phyloP scores from a whole-genome alignment of 345 rosid species.

The Bretschneidera sinensis region DNA sequence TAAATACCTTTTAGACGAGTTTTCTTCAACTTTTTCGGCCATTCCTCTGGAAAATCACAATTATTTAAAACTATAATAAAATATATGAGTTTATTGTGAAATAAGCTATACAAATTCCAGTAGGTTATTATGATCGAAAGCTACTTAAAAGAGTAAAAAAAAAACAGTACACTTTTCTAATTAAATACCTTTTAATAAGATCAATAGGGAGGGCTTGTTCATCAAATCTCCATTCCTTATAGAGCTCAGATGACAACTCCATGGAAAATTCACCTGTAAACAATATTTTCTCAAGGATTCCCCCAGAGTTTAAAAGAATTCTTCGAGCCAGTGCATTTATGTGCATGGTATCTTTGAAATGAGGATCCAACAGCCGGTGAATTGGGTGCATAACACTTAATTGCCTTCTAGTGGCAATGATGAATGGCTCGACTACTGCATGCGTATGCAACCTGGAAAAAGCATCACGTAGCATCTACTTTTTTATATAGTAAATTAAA shows the following conservation, averaged over 20 bases:
- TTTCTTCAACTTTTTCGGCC: too few species aligned
- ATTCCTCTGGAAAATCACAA: too few species aligned
- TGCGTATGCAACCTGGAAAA: constrained; percentile 61
- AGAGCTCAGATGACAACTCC: constrained; percentile 51
- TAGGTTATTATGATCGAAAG: too few species aligned
- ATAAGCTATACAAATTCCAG: too few species aligned
- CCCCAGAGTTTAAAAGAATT: constrained; percentile 48
- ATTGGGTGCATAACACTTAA: constrained; percentile 62
- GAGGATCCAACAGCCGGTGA: constrained; percentile 50
- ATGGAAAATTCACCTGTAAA: constrained; percentile 48
- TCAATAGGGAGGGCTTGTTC: constrained; percentile 59
- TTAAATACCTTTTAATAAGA: constrained; percentile 53
- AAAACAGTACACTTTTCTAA: too few species aligned
- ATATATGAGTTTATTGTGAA: too few species aligned
- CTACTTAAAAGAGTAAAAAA: too few species aligned
- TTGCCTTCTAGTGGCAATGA: constrained; percentile 60
- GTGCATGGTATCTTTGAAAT: constrained; percentile 63
- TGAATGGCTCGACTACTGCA: constrained; percentile 59
- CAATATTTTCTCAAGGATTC: constrained; percentile 48
- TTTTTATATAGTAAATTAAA: too few species aligned
- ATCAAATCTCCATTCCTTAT: constrained; percentile 59
- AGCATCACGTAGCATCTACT: background rate
- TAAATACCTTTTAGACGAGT: too few species aligned
- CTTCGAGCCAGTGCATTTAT: constrained; percentile 46
- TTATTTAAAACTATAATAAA: too few species aligned